Percentiles rank a stretch among this genome's conserved stretches.
Evolutionary conservation across 1,284 basidiomycete species (phyloP).

Genomic region (Spongiforma sp.): DNA sequence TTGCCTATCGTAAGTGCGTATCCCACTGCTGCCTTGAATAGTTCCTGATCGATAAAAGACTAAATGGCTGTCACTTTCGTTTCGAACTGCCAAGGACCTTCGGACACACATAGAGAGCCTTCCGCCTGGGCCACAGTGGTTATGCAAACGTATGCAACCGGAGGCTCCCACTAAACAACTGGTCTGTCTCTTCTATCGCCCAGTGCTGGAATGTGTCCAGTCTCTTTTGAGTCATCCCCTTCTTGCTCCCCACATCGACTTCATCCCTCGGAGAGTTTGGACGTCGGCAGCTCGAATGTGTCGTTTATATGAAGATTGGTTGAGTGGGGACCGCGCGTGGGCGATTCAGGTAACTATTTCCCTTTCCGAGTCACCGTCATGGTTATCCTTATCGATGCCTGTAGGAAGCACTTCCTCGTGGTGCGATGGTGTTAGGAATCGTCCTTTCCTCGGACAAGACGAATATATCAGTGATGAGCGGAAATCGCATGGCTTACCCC

Average conservation of each 20-base stretch:
- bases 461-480: conserved; percentile 22
- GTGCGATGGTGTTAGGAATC: conserved; percentile 8
- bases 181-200: conserved; percentile 2
- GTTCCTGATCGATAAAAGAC: no score
- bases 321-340: conserved; percentile 8
- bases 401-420: neutral
- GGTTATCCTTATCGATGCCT: neutral
- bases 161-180: conserved; percentile 2
- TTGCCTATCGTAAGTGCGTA: neutral
- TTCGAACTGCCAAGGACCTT: neutral
- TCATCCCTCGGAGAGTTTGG: conserved; percentile 8
- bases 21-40: no score
- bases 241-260: conserved; percentile 1
- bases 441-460: neutral
- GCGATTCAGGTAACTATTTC: neutral
- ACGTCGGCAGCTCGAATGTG: neutral
- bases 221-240: conserved; percentile 4
- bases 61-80: neutral
- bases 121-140: neutral
- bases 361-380: neutral
- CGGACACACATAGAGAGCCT: neutral
- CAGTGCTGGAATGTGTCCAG: conserved; percentile 3
- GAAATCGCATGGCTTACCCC: conserved; percentile 30
- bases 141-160: neutral
- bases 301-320: conserved; percentile 15